Evolutionary conservation across 2,329 filamentous ascomycete species (phyloP), one percentile per base, ranked within the genome.

Genomic region (Colletotrichum karsti): DNA sequence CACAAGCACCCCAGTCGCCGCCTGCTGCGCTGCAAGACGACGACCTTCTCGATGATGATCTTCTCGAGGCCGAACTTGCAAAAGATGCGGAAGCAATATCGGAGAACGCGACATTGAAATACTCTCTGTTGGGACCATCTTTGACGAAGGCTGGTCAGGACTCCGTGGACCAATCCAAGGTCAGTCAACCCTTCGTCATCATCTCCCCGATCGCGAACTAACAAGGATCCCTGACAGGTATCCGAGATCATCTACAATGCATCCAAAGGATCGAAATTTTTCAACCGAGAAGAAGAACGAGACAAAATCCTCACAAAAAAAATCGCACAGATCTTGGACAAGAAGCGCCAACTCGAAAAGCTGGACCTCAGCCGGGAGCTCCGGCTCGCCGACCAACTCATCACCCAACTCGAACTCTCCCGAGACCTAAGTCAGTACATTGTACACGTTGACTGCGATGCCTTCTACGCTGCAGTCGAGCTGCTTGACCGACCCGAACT

Each of bases 191-290:
- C 56, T 18, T 26, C 4, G 18, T 7, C 3, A 3, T 13, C 7
- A 0, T 53, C 28, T 33, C 20, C n/a, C 30, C 28, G 30, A 53
- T 24, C 13, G 4, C 3, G 7, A 1, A 13, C 30, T 8, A 26
- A 62, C 18, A 1, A 28, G 6, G 13, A 24, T 20, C 1, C 18
- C 12, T 44, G n/a, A 7, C 42, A 92, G 90, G 94, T 99, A 55
- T 97, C 95, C 3, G 95, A 98, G 74, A 91, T 98, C 73, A 99
- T 99, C 68, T 98, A 98, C 81, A 94, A 97, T 78, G 94, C 95
- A 10, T 98, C 94, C 15, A 98, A 97, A 77, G 96, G 96, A 53
- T 97, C 94, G 72, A 98, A 97, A 78, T 99, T 92, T 82, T 99
- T 98, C 86, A 93, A 92, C 73, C 93, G 95, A 67, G 96, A 99